phyloP scores from a whole-genome alignment of 345 rosid genomes.

The Citrus maxima region DNA sequence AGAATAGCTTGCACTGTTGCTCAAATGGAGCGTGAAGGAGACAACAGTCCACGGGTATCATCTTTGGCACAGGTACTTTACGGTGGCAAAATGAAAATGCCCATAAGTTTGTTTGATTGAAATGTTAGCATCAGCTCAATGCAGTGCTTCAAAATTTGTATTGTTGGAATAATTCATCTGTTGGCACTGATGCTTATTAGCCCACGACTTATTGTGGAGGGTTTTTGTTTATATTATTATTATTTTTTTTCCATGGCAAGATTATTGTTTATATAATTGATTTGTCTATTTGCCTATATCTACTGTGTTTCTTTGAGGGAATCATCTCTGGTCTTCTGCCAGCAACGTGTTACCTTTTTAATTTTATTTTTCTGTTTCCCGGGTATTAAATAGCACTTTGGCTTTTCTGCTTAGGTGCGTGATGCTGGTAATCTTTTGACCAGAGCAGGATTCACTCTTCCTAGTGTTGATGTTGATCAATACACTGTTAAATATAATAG shows the following conservation, averaged over 20 bases:
- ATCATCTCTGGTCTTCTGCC: background rate
- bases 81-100: background rate
- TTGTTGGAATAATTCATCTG: background rate
- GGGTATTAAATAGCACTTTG: background rate
- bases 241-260: background rate
- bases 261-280: background rate
- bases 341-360: background rate
- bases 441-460: constrained; percentile 92
- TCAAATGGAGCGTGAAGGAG: constrained; percentile 99
- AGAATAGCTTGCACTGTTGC: constrained; percentile 98
- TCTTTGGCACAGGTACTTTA: constrained; percentile 85
- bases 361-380: background rate
- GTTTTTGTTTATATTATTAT: background rate
- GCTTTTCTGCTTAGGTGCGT: constrained; percentile 53
- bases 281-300: background rate
- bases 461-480: constrained; percentile 91
- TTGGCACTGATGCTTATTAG: background rate
- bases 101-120: background rate
- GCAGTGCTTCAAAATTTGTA: background rate
- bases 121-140: background rate
- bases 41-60: constrained; percentile 87
- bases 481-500: constrained; percentile 79
- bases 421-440: constrained; percentile 97
- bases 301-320: background rate
- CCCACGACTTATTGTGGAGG: background rate